Conservation (phyloP, 345 rosid genomes). For the Euphorbia pulcherrima region DNA sequence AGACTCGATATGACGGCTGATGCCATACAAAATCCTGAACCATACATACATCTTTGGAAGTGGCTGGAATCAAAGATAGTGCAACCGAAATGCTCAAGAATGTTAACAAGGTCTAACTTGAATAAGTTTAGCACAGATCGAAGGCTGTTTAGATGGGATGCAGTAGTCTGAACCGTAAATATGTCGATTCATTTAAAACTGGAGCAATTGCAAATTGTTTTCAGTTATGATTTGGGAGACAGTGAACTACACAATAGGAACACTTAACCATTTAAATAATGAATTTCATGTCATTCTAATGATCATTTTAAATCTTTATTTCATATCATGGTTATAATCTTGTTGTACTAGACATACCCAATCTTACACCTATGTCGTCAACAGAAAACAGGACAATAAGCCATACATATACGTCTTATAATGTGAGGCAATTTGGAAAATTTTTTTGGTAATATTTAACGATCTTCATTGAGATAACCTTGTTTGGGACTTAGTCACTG, state of each 20-base stretch:
- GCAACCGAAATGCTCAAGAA: background rate
- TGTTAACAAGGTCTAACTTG: background rate
- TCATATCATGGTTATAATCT: too few species aligned
- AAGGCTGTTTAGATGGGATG: background rate
- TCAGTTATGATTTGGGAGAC: background rate
- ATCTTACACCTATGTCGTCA: background rate
- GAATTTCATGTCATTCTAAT: background rate
- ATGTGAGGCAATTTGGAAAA: background rate
- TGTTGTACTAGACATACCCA: too few species aligned
- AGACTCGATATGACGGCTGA: slow-evolving; percentile 78
- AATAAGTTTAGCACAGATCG: background rate
- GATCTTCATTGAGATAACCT: too few species aligned
- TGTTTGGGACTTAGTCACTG: too few species aligned
- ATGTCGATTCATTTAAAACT: background rate
- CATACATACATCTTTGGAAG: background rate
- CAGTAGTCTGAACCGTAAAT: background rate
- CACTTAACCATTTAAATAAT: background rate
- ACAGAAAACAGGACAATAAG: background rate
- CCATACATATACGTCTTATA: too few species aligned
- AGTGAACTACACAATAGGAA: background rate
- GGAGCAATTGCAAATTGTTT: background rate
- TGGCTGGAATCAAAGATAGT: background rate
- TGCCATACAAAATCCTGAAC: background rate
- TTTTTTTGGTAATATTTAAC: too few species aligned
- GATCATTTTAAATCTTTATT: too few species aligned